These are phyloP conservation scores for Nannochloris sp. DNA, from an alignment of 139 green algal species.

Conservation along the genomic window DNA sequence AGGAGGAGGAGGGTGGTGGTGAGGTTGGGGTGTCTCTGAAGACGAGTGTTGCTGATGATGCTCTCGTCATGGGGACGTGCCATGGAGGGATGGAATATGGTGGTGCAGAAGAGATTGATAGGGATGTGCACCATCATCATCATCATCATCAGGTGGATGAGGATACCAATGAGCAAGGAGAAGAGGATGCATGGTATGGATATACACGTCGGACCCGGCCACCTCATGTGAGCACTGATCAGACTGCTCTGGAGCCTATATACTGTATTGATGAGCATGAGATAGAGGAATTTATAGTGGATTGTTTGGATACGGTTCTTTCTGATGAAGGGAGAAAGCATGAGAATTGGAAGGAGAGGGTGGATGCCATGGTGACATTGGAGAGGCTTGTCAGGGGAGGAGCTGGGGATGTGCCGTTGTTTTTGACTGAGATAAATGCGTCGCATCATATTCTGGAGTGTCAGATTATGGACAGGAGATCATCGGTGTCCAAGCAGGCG, in stretches of 20 bases:
- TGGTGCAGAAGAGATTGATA: too few relatives aligned
- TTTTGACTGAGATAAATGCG: slow-evolving; percentile 32
- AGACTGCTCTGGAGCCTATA: not conserved
- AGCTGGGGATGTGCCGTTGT: slow-evolving; percentile 17
- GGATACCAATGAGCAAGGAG: not conserved
- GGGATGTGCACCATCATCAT: too few relatives aligned
- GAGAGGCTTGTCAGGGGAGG: slow-evolving; percentile 57
- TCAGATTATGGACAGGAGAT: slow-evolving; percentile 56
- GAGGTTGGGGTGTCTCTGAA: too few relatives aligned
- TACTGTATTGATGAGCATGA: not conserved
- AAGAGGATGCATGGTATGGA: too few relatives aligned
- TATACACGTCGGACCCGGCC: not conserved
- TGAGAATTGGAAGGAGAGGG: slow-evolving; percentile 28
- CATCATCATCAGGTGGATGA: slow-evolving; percentile 10
- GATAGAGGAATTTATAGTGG: slow-evolving; percentile 15
- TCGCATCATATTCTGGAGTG: not conserved
- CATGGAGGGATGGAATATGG: too few relatives aligned
- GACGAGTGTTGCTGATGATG: too few relatives aligned
- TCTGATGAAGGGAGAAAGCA: not conserved
- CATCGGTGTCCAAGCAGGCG: slow-evolving; percentile 47
- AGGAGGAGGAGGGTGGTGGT: too few relatives aligned
- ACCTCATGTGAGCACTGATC: not conserved
- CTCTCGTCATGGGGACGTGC: too few relatives aligned
- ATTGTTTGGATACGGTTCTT: not conserved
- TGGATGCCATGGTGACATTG: slow-evolving; percentile 51